phyloP scores from a whole-genome alignment of 23 red algal species.

The Pyropia yezoensis region DNA sequence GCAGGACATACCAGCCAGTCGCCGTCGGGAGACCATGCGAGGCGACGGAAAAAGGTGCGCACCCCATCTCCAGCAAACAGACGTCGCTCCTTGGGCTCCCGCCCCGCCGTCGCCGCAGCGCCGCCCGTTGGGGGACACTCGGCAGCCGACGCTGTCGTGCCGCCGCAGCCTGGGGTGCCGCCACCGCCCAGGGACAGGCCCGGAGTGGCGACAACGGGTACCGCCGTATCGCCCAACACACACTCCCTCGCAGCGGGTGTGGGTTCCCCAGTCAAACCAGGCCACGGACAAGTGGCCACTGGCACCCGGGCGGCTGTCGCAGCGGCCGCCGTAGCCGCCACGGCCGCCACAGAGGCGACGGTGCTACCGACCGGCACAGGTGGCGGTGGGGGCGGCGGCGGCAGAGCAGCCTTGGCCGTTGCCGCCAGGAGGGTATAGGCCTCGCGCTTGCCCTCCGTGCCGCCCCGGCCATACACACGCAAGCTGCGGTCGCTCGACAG shows the following conservation, averaged over 20 bases:
- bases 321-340: background rate
- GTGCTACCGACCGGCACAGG: background rate
- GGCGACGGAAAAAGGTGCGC: conserved; percentile 65
- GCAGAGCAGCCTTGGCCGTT: no score
- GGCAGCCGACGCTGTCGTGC: no score
- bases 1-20: conserved; percentile 71
- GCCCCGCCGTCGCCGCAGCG: no score
- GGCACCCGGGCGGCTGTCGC: no score
- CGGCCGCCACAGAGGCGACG: background rate
- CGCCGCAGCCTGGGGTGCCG: no score
- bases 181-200: background rate
- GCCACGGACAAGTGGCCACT: background rate
- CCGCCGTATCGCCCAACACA: background rate
- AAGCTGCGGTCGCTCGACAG: conserved; percentile 59
- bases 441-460: background rate
- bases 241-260: no score
- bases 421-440: no score
- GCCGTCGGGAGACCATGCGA: conserved; percentile 85
- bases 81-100: conserved; percentile 18
- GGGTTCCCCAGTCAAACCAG: background rate
- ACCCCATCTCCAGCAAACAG: conserved; percentile 51
- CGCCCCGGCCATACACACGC: conserved; percentile 37
- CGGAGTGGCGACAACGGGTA: conserved; percentile 19
- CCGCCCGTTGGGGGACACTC: no score
- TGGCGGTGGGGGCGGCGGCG: no score